Evolutionary conservation across 116 monocot genomes (phyloP).

Genomic region (Zostera marina): DNA sequence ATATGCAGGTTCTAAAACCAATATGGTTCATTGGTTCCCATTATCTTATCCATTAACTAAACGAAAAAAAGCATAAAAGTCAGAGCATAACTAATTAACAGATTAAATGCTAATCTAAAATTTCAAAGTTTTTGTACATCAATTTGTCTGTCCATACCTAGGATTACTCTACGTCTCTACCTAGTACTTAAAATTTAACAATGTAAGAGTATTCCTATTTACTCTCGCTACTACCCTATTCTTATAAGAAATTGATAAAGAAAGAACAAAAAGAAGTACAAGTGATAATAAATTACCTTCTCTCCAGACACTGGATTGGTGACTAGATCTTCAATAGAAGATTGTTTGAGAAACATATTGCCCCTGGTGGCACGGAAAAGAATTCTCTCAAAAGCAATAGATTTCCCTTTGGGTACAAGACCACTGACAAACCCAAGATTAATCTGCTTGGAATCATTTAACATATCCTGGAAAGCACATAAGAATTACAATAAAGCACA

Average conservation of each 20-base stretch:
- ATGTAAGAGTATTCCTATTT: not conserved
- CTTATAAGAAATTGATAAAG: not conserved
- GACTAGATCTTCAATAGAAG: slow-evolving; percentile 68
- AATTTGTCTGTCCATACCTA: not conserved
- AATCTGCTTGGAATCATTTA: slow-evolving; percentile 82
- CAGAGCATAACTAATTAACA: too few relatives aligned
- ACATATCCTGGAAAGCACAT: slow-evolving; percentile 51
- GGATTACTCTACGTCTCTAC: not conserved
- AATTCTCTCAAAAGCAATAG: slow-evolving; percentile 97
- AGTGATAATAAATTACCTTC: slow-evolving; percentile 30
- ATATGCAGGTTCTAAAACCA: too few relatives aligned
- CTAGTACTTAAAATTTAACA: not conserved
- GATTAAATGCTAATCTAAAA: too few relatives aligned
- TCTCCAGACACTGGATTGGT: slow-evolving; percentile 88
- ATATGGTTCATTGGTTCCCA: too few relatives aligned
- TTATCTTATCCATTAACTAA: too few relatives aligned
- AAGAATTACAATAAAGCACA: not conserved
- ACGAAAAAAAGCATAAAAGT: too few relatives aligned
- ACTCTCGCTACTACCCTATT: not conserved
- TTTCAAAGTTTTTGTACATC: not conserved
- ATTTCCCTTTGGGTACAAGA: slow-evolving; percentile 90
- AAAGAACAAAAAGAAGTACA: not conserved
- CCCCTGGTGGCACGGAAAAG: slow-evolving; percentile 98
- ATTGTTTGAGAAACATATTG: slow-evolving; percentile 83
- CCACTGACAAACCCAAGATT: slow-evolving; percentile 95